phyloP scores from a whole-genome alignment of 306 rosid genomes.

The Dalbergia cultrata region DNA sequence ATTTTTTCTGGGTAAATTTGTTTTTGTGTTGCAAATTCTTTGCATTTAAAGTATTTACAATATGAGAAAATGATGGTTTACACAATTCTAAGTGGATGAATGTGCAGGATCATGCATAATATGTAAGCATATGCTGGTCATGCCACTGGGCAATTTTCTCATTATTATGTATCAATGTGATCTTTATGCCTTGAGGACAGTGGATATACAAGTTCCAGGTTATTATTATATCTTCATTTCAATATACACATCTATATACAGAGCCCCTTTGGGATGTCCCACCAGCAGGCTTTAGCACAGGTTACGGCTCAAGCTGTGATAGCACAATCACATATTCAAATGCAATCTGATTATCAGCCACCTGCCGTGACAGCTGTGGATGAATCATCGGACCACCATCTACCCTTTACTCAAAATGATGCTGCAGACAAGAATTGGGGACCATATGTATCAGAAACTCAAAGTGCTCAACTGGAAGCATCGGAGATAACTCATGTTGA shows the following conservation, averaged over 20 bases:
- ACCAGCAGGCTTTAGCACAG: constrained; percentile 98
- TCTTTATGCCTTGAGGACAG: constrained; percentile 42
- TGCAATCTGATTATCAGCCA: constrained; percentile 74
- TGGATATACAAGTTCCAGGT: constrained; percentile 31
- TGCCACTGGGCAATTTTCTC: constrained; percentile 40
- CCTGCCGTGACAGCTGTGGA: constrained; percentile 54
- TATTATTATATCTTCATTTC: constrained; percentile 46
- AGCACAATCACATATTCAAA: constrained; percentile 77
- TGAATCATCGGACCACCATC: constrained; percentile 52
- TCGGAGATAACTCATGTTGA: constrained; percentile 63
- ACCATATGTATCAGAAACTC: constrained; percentile 65
- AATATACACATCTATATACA: constrained; percentile 50
- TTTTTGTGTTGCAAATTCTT: not conserved
- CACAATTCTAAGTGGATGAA: constrained; percentile 1
- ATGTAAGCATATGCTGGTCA: constrained; percentile 35
- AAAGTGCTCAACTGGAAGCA: constrained; percentile 54
- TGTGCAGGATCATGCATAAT: constrained; percentile 35
- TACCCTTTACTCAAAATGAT: constrained; percentile 56
- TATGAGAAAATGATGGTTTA: constrained; percentile 1
- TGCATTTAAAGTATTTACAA: not conserved
- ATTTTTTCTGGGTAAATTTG: not conserved
- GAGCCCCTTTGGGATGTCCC: constrained; percentile 99
- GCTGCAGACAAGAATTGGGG: constrained; percentile 59
- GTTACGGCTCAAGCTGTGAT: constrained; percentile 96
- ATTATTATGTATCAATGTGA: constrained; percentile 33